These are phyloP conservation scores for Pythium apleroticum DNA, from an alignment of 352 stramenopile species.

Conservation along the genomic window DNA sequence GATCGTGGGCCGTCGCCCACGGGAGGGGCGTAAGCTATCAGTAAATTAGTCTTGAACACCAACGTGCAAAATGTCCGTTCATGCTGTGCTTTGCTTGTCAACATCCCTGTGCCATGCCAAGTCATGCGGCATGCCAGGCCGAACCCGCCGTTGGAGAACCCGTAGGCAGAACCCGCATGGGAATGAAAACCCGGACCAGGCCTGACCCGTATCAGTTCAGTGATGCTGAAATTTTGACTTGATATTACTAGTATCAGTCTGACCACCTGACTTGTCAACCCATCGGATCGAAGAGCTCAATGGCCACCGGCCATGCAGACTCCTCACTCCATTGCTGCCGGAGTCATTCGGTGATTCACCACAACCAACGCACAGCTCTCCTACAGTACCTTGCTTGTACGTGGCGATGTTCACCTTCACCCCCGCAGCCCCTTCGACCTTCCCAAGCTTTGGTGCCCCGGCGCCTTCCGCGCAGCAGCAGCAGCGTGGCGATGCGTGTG, in stretches of 20 bases:
- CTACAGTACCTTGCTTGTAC: neutral
- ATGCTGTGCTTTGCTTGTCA: neutral
- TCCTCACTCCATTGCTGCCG: no score
- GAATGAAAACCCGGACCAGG: neutral
- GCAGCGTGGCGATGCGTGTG: neutral
- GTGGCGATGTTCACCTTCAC: neutral
- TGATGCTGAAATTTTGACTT: constrained; percentile 2
- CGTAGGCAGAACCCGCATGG: no score
- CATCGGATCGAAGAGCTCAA: neutral
- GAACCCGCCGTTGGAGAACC: neutral
- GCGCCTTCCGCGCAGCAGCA: neutral
- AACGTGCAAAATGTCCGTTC: neutral
- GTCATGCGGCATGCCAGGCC: neutral
- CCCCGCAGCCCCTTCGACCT: no score
- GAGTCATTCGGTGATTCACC: neutral
- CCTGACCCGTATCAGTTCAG: neutral
- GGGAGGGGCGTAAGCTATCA: neutral
- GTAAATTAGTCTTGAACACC: neutral
- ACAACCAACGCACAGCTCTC: neutral
- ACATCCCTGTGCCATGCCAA: neutral
- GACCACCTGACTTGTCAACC: neutral
- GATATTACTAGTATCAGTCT: constrained; percentile 14
- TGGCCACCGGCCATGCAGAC: neutral
- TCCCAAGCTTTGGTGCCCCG: neutral
- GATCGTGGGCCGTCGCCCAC: neutral